A percentile compares a stretch with the other conserved stretches of the same genome.
phyloP scores from a whole-genome alignment of 306 rosid genomes.

The Cicer arietinum region DNA sequence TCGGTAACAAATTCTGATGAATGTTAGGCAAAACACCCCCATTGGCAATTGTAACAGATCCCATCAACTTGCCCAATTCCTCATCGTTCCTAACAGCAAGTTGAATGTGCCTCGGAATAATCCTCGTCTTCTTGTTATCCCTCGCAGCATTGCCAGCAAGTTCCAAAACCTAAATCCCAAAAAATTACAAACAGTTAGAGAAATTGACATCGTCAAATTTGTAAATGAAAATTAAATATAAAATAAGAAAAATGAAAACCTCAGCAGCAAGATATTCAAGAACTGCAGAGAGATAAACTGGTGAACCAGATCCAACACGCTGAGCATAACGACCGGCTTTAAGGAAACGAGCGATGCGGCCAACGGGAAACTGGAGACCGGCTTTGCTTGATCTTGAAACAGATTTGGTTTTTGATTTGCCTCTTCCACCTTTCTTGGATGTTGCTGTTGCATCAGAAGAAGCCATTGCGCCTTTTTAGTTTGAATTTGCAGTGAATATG shows the following conservation, averaged over 20 bases:
- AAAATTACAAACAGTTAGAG: neutral
- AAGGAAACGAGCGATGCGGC: constrained; percentile 81
- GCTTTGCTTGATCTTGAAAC: constrained; percentile 75
- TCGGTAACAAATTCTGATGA: constrained; percentile 65
- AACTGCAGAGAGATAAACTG: constrained; percentile 86
- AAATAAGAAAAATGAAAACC: constrained; percentile 35
- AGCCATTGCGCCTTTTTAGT: constrained; percentile 40
- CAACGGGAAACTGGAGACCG: constrained; percentile 93
- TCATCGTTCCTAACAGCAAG: constrained; percentile 84
- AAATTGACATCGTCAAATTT: neutral
- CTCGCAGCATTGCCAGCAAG: constrained; percentile 71
- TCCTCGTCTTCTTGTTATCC: constrained; percentile 77
- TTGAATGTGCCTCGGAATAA: constrained; percentile 75
- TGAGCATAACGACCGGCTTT: constrained; percentile 73
- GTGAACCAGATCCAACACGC: constrained; percentile 81
- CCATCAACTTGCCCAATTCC: constrained; percentile 76
- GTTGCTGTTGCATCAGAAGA: constrained; percentile 39
- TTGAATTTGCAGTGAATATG: neutral
- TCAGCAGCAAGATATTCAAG: constrained; percentile 92
- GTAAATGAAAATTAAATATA: neutral
- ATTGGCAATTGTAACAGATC: constrained; percentile 66
- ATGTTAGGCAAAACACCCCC: constrained; percentile 75
- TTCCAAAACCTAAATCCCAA: constrained; percentile 54
- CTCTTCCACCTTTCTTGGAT: constrained; percentile 61
- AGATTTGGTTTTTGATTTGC: constrained; percentile 63